Base-by-base conservation (phyloP, 371 early-diverging fungal genomes). In the Rhizomucor miehei region DNA sequence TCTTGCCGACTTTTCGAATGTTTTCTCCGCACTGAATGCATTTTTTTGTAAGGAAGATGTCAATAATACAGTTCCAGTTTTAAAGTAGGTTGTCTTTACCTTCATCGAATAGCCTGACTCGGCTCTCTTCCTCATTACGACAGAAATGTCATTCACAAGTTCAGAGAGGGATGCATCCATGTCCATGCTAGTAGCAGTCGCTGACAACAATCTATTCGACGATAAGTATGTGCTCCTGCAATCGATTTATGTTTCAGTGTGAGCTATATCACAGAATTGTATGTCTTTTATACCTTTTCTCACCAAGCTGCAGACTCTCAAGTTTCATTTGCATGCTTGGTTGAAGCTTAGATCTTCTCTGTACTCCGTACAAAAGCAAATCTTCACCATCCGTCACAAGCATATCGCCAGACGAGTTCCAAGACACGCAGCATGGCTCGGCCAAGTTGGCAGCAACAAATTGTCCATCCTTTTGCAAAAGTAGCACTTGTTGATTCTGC, bases 21-120 rank as follows among this genome's bases (percentile, higher is more conserved):
- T 82, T 80, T 39, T 67, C 69, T 44, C 51, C 55, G 39, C 69
- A 71, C 80, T 79, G n/a, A n/a, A n/a, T n/a, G n/a, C n/a, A n/a
- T n/a, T n/a, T n/a, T n/a, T n/a, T n/a, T n/a, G n/a, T n/a, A n/a
- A n/a, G n/a, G n/a, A n/a, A n/a, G n/a, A n/a, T n/a, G n/a, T n/a
- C n/a, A n/a, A n/a, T n/a, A n/a, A n/a, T n/a, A n/a, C n/a, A n/a
- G n/a, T n/a, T n/a, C n/a, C n/a, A n/a, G n/a, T n/a, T n/a, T n/a
- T n/a, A n/a, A n/a, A n/a, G n/a, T n/a, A n/a, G n/a, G n/a, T n/a
- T n/a, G 54, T 17, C 44, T 24, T 69, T 54, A 87, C 90, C 58
- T 87, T 75, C 81, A 89, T 84, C 4, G 86, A 87, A 59, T 93
- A 93, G 13, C 92, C 92, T 20, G 67, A 69, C 23, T 69, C 56